These are phyloP conservation scores for Echria macrotheca DNA, from an alignment of 495 filamentous ascomycete species.

Conservation along the genomic window DNA sequence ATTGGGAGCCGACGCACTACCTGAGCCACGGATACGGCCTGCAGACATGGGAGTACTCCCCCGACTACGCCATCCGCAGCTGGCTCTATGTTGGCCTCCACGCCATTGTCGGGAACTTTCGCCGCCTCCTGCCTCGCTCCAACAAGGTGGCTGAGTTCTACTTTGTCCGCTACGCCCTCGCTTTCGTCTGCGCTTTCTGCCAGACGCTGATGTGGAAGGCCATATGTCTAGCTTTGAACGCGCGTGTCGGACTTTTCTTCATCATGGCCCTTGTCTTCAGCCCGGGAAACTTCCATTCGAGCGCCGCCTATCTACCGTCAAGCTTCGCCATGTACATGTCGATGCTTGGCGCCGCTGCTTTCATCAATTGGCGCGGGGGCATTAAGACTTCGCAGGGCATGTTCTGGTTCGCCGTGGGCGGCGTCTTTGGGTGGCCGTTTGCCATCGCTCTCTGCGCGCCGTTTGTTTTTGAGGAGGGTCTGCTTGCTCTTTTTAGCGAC, in stretches of 20 bases:
- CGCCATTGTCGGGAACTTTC: constrained; percentile 60
- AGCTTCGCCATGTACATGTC: constrained; percentile 96
- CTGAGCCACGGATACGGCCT: constrained; percentile 87
- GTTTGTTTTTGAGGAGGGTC: constrained; percentile 69
- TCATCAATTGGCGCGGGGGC: constrained; percentile 77
- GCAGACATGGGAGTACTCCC: constrained; percentile 99
- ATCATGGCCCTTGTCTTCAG: constrained; percentile 67
- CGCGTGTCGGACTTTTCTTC: constrained; percentile 78
- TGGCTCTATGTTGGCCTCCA: constrained; percentile 93
- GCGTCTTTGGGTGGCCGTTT: constrained; percentile 93
- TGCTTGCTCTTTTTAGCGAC: constrained; percentile 54
- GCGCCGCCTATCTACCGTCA: constrained; percentile 80
- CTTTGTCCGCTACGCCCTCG: constrained; percentile 69
- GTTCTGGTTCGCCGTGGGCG: constrained; percentile 87
- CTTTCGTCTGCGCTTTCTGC: constrained; percentile 67
- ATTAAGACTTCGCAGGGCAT: constrained; percentile 75
- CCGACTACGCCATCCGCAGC: constrained; percentile 89
- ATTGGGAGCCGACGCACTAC: constrained; percentile 98
- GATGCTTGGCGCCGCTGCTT: constrained; percentile 79
- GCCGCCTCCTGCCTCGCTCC: constrained; percentile 55
- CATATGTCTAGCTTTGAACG: constrained; percentile 67
- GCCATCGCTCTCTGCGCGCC: constrained; percentile 76
- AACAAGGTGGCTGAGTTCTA: constrained; percentile 74
- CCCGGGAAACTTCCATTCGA: constrained; percentile 90
- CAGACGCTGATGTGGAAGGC: constrained; percentile 75